Conservation (phyloP, 2,329 filamentous ascomycete species). For the Cladosporium velox region DNA sequence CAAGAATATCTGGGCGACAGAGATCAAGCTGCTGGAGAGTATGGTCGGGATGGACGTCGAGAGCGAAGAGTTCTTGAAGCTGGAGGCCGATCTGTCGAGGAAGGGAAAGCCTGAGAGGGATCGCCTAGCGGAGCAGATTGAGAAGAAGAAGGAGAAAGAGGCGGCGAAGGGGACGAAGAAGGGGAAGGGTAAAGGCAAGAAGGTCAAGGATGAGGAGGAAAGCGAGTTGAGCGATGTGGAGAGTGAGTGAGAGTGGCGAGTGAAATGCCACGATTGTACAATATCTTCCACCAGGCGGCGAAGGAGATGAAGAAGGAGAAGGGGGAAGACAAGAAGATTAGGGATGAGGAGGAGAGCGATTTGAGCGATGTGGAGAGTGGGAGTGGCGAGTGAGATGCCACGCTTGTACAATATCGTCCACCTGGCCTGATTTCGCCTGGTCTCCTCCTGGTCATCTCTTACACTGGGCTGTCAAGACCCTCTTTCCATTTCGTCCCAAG, state of each 20-base stretch:
- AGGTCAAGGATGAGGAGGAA: slow-evolving; percentile 15
- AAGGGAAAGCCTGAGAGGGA: slow-evolving; percentile 70
- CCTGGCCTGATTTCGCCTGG: no score
- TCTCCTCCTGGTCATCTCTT: no score
- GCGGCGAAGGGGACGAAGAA: slow-evolving; percentile 47
- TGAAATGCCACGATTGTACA: neutral
- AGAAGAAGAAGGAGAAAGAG: slow-evolving; percentile 68
- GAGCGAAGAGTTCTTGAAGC: slow-evolving; percentile 66
- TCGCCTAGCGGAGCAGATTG: slow-evolving; percentile 76
- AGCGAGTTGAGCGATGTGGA: slow-evolving; percentile 36
- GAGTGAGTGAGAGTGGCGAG: slow-evolving; percentile 22
- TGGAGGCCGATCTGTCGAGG: slow-evolving; percentile 67
- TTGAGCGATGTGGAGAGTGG: slow-evolving; percentile 33
- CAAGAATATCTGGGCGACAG: slow-evolving; percentile 81
- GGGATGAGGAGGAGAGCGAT: slow-evolving; percentile 26
- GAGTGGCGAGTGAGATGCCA: slow-evolving; percentile 20
- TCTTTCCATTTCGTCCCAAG: no score
- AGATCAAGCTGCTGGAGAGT: slow-evolving; percentile 92
- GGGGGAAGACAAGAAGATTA: slow-evolving; percentile 38
- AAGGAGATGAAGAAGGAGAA: slow-evolving; percentile 45
- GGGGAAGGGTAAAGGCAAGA: slow-evolving; percentile 42
- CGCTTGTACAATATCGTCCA: neutral
- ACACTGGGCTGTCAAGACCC: no score
- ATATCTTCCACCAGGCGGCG: slow-evolving; percentile 38
- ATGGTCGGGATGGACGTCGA: slow-evolving; percentile 82